Percentiles rank a stretch among this genome's conserved stretches.
phyloP scores from a whole-genome alignment of 2,329 filamentous ascomycete species.

The Beauveria caledonica region DNA sequence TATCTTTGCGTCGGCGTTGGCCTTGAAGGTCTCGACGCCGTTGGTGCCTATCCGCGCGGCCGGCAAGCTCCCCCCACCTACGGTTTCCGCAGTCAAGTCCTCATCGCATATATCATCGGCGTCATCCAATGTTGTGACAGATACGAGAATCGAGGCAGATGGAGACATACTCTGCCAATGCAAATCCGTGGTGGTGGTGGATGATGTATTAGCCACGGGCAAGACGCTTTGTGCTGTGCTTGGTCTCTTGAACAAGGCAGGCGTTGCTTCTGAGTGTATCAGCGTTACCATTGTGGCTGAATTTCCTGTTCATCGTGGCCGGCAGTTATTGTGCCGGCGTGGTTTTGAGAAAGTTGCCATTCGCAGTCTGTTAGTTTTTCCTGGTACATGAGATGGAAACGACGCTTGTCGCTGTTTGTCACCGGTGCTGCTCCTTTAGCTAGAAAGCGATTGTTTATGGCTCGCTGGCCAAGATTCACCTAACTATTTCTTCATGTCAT shows the following conservation, averaged over 20 bases:
- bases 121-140: constrained; percentile 14
- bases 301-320: constrained; percentile 46
- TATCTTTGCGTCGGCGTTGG: constrained; percentile 45
- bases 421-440: constrained; percentile 26
- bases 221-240: constrained; percentile 46
- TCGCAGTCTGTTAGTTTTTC: constrained; percentile 43
- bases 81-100: constrained; percentile 36
- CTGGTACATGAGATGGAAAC: constrained; percentile 14
- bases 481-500: constrained; percentile 19
- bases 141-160: constrained; percentile 39
- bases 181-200: constrained; percentile 44
- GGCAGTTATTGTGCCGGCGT: constrained; percentile 32
- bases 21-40: constrained; percentile 29
- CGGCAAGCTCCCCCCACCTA: constrained; percentile 52
- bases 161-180: constrained; percentile 30
- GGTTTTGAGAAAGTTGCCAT: constrained; percentile 43
- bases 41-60: constrained; percentile 45
- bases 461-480: constrained; percentile 21
- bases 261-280: constrained; percentile 33
- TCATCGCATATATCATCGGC: constrained; percentile 37
- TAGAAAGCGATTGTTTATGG: constrained; percentile 17
- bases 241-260: constrained; percentile 35
- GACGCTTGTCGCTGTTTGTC: constrained; percentile 22
- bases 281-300: constrained; percentile 47
- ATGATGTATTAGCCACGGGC: constrained; percentile 52